A percentile compares a stretch with the other conserved stretches of the same genome.
Evolutionary conservation across 805 yeast species (phyloP).

Genomic region (Kodamaea hsintzibuensis): DNA sequence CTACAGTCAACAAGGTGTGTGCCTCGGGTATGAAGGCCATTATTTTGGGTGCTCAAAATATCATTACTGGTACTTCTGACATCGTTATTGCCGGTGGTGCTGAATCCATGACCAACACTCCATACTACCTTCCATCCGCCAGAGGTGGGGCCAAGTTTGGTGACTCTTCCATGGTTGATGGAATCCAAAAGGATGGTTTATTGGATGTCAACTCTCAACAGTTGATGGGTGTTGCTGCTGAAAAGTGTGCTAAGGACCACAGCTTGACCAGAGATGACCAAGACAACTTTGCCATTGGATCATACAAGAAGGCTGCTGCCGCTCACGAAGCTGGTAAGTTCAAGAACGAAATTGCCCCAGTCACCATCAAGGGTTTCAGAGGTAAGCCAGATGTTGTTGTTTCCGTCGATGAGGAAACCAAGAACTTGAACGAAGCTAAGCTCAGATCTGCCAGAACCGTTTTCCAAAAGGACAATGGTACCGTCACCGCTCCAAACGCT

Average conservation of each 20-base stretch:
- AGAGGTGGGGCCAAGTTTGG: slow-evolving; percentile 93
- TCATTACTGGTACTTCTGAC: slow-evolving; percentile 85
- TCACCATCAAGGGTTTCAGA: slow-evolving; percentile 85
- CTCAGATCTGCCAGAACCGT: slow-evolving; percentile 87
- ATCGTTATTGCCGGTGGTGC: slow-evolving; percentile 97
- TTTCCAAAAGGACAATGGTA: slow-evolving; percentile 90
- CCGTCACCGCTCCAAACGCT: slow-evolving; percentile 97
- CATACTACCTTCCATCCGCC: slow-evolving; percentile 85
- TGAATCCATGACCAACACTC: slow-evolving; percentile 95
- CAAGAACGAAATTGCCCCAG: slow-evolving; percentile 77
- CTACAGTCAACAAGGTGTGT: slow-evolving; percentile 95
- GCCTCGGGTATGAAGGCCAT: slow-evolving; percentile 94
- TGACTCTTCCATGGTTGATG: slow-evolving; percentile 76
- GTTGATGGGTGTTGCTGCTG: slow-evolving; percentile 98
- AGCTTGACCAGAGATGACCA: slow-evolving; percentile 78
- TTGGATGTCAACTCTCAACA: slow-evolving; percentile 84
- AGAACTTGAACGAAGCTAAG: slow-evolving; percentile 74
- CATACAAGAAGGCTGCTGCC: slow-evolving; percentile 82
- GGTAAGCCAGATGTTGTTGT: slow-evolving; percentile 80
- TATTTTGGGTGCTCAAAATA: slow-evolving; percentile 87
- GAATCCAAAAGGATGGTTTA: slow-evolving; percentile 89
- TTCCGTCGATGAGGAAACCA: slow-evolving; percentile 78
- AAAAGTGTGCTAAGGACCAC: slow-evolving; percentile 89
- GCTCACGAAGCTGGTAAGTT: slow-evolving; percentile 86
- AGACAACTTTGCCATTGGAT: slow-evolving; percentile 81